These are phyloP conservation scores for Helichrysum umbraculigerum DNA, from an alignment of 129 eudicot genomes.

Conservation along the genomic window DNA sequence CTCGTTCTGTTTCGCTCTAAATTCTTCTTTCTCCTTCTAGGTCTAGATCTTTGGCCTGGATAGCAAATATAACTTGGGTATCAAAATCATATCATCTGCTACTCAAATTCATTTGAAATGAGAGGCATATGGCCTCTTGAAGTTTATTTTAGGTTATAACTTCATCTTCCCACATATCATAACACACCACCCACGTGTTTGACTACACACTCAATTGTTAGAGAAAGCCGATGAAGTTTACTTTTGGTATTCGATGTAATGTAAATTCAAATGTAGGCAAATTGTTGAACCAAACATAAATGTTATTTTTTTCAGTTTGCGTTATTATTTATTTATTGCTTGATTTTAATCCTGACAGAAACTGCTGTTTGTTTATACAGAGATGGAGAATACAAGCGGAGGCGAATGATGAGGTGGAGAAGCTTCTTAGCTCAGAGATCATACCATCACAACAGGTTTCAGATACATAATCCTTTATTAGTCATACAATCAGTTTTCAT, in stretches of 20 bases:
- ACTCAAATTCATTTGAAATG: no score
- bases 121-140: no score
- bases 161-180: neutral
- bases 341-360: neutral
- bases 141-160: neutral
- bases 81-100: neutral
- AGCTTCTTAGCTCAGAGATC: constrained; percentile 70
- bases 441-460: constrained; percentile 47
- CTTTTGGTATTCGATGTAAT: neutral
- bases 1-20: no score
- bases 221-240: neutral
- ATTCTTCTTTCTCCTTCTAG: no score
- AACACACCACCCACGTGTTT: no score
- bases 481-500: neutral
- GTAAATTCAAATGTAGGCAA: constrained; percentile 1
- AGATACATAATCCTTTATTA: constrained; percentile 35
- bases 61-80: neutral
- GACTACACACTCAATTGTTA: constrained; percentile 5
- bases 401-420: constrained; percentile 96
- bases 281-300: constrained; percentile 3
- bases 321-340: neutral
- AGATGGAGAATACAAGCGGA: constrained; percentile 93
- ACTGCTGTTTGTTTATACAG: constrained; percentile 36
- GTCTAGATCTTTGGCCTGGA: no score
- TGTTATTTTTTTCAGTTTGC: neutral